Conservation (phyloP, 768 basidiomycete species). For the Panellus pusillus region DNA sequence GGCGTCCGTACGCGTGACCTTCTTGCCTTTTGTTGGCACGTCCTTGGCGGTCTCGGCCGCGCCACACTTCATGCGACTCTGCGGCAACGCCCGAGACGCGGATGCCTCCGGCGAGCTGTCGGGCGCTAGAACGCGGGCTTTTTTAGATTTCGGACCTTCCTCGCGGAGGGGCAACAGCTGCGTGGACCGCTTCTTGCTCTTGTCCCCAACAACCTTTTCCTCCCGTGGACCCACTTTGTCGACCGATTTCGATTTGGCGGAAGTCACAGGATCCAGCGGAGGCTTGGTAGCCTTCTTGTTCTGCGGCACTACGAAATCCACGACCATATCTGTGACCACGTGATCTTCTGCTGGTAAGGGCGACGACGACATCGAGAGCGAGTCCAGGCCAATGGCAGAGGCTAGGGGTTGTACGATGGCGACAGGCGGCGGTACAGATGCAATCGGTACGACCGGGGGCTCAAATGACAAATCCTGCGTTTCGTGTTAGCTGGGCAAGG, state of each 20-base stretch:
- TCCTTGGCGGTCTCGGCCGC: constrained; percentile 2
- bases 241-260: background rate
- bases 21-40: constrained; percentile 10
- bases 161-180: constrained; percentile 4
- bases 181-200: constrained; percentile 20
- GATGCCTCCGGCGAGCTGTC: background rate
- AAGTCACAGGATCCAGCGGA: too few species aligned
- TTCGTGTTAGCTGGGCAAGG: constrained; percentile 24
- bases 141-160: constrained; percentile 17
- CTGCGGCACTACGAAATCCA: constrained; percentile 1
- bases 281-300: background rate
- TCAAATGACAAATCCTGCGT: constrained; percentile 9
- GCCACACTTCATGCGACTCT: constrained; percentile 1
- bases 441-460: background rate
- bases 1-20: background rate
- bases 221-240: background rate
- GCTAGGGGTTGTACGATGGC: background rate
- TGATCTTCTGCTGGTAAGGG: constrained; percentile 1
- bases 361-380: background rate
- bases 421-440: background rate
- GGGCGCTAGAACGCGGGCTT: constrained; percentile 6
- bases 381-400: constrained; percentile 4
- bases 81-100: constrained; percentile 1
- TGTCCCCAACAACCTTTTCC: constrained; percentile 8
- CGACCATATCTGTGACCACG: constrained; percentile 2